Base-by-base conservation (phyloP, 208 protist genomes). In the Trypanosoma caninum region DNA sequence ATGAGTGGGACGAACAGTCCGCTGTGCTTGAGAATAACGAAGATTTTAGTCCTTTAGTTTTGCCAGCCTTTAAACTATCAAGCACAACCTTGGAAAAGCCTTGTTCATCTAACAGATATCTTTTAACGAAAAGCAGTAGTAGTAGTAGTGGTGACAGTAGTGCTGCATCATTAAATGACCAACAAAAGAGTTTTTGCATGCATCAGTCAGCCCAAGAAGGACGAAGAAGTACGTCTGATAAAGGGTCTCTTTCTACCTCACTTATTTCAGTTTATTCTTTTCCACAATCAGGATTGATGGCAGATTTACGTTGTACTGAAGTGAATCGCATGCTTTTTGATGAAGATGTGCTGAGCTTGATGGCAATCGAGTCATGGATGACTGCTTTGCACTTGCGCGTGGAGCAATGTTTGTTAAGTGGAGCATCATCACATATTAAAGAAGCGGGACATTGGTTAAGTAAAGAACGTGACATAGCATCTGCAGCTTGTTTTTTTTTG, bases 351-450 rank as follows among this genome's bases (percentile, higher is more conserved):
- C 1, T 72, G 10, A 33, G 38, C 6, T 44, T 60, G 4, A 79
- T 95, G 47, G 41, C 88, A 22, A 84, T 84, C 40, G 71, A 82
- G 53, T 63, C 83, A 10, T 95, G 82, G 84, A 56, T 65, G 4
- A 70, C 73, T 6, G 88, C 80, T 18, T 72, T 95, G 66, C 84
- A 90, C 73, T 78, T 88, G 53, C 78, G 81, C 0, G 79, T 84
- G 4, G 75, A 87, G 34, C 80, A 92, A 60, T 92, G 84, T 58
- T 57, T 91, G 16, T 65, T 41, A 3, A 76, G 67, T 22, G 69
- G 70, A 30, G 72, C 25, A 23, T 20, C 78, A 18, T 77, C 74
- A 16, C 71, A 58, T 2, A 62, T 91, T n/a, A 71, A 80, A 20
- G 71, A 79, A 25, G 88, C 84, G 13, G 47, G 76, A 35, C 37